Evolutionary conservation across 1,139 yeast species (phyloP).

Genomic region (Suhomyces anneliseae): DNA sequence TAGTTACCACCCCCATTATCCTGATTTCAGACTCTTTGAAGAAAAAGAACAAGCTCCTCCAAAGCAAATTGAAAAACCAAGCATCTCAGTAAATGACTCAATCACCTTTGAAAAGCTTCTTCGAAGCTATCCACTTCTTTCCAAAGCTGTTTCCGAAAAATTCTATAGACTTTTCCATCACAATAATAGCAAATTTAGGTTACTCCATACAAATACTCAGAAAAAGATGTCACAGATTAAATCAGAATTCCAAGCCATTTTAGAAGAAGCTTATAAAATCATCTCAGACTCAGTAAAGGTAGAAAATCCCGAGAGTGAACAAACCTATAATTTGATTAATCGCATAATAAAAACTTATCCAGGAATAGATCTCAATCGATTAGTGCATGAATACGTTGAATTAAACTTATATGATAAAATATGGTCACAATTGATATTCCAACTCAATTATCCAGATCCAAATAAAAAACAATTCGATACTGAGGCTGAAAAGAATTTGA

Average conservation of each 20-base stretch:
- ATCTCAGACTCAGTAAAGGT: slow-evolving; percentile 43
- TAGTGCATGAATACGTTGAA: slow-evolving; percentile 72
- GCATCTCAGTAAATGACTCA: slow-evolving; percentile 2
- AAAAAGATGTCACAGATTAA: slow-evolving; percentile 31
- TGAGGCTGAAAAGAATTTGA: slow-evolving; percentile 30
- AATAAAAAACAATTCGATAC: slow-evolving; percentile 29
- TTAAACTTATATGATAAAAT: slow-evolving; percentile 61
- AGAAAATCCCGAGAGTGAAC: slow-evolving; percentile 39
- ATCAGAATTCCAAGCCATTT: slow-evolving; percentile 34
- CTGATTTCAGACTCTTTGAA: slow-evolving; percentile 1
- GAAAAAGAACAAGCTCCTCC: not conserved
- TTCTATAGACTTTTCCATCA: slow-evolving; percentile 47
- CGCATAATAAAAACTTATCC: slow-evolving; percentile 39
- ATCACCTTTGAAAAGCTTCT: slow-evolving; percentile 35
- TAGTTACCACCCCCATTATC: slow-evolving; percentile 7
- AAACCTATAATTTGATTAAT: slow-evolving; percentile 33
- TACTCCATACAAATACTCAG: slow-evolving; percentile 31
- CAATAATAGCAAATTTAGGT: slow-evolving; percentile 37
- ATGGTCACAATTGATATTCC: slow-evolving; percentile 54
- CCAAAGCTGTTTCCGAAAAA: slow-evolving; percentile 48
- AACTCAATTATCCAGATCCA: slow-evolving; percentile 34
- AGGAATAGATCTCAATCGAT: slow-evolving; percentile 50
- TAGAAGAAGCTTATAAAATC: slow-evolving; percentile 39
- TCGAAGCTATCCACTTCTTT: slow-evolving; percentile 47
- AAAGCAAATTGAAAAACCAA: not conserved